Evolutionary conservation across 495 filamentous ascomycete genomes (phyloP).

Genomic region (Cairneyella variabilis): DNA sequence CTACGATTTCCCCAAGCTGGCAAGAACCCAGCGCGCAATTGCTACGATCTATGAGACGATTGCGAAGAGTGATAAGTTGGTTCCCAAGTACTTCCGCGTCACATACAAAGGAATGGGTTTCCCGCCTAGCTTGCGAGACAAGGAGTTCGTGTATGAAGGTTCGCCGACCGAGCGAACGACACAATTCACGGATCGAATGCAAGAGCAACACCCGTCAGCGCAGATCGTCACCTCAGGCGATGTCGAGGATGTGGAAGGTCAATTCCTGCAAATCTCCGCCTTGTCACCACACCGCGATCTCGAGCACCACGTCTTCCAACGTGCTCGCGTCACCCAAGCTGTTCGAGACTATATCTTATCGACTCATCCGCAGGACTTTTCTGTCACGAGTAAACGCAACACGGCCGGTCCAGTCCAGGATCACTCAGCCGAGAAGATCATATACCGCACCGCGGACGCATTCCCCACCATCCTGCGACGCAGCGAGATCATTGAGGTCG

Average conservation of each 20-base stretch:
- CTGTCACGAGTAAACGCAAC: constrained; percentile 63
- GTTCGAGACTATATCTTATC: constrained; percentile 83
- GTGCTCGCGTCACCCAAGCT: constrained; percentile 73
- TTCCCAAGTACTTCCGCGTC: constrained; percentile 88
- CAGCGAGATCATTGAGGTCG: constrained; percentile 73
- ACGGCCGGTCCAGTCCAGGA: constrained; percentile 59
- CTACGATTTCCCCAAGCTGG: constrained; percentile 90
- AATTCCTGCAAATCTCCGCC: constrained; percentile 81
- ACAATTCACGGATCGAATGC: constrained; percentile 88
- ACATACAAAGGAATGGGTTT: constrained; percentile 91
- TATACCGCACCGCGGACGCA: constrained; percentile 78
- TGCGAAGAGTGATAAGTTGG: constrained; percentile 68
- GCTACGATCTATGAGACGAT: constrained; percentile 90
- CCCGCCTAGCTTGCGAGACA: constrained; percentile 73
- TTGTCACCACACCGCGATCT: constrained; percentile 81
- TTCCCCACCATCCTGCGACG: constrained; percentile 91
- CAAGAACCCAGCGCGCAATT: constrained; percentile 84
- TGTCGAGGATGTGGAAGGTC: constrained; percentile 82
- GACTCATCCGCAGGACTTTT: constrained; percentile 67
- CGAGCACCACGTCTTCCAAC: constrained; percentile 81
- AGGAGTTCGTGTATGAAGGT: constrained; percentile 90
- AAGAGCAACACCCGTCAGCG: constrained; percentile 83
- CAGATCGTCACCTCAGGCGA: constrained; percentile 71
- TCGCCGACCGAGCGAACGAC: constrained; percentile 69
- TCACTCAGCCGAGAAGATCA: constrained; percentile 79